Percentiles rank a stretch among this genome's conserved stretches.
These are phyloP conservation scores for Pseudopyrenochaeta lycopersici DNA, from an alignment of 2,329 filamentous ascomycete genomes.

Conservation along the genomic window DNA sequence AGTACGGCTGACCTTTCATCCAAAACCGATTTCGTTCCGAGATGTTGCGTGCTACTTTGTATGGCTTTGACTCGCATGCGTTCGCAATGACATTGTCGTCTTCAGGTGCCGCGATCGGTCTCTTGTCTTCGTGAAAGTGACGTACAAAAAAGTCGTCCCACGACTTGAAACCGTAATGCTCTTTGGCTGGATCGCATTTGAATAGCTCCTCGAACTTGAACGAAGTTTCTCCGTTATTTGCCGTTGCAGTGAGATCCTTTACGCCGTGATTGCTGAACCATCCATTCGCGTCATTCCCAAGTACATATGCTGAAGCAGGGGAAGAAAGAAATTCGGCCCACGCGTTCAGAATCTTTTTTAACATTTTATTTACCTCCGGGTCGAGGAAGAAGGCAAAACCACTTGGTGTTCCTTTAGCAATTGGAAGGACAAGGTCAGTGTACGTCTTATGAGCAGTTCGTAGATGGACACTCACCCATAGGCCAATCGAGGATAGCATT, in stretches of 20 bases:
- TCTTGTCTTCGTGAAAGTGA: conserved; percentile 60
- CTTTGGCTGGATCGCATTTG: conserved; percentile 63
- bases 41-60: conserved; percentile 60
- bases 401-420: conserved; percentile 38
- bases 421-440: background rate
- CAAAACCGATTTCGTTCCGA: conserved; percentile 70
- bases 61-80: conserved; percentile 71
- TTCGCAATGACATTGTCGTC: conserved; percentile 67
- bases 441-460: conserved; percentile 18
- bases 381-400: conserved; percentile 62
- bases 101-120: conserved; percentile 66
- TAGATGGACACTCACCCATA: conserved; percentile 54
- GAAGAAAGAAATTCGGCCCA: conserved; percentile 54
- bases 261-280: conserved; percentile 54
- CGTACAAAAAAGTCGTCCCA: conserved; percentile 79
- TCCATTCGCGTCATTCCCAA: conserved; percentile 45
- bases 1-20: conserved; percentile 75
- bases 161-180: conserved; percentile 69
- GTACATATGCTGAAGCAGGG: conserved; percentile 48
- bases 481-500: conserved; percentile 67
- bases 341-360: conserved; percentile 62
- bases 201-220: conserved; percentile 68
- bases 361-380: conserved; percentile 51
- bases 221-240: conserved; percentile 23
- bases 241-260: conserved; percentile 39